phyloP scores from a whole-genome alignment of 441 rosid genomes.

The Erodium moschatum region DNA sequence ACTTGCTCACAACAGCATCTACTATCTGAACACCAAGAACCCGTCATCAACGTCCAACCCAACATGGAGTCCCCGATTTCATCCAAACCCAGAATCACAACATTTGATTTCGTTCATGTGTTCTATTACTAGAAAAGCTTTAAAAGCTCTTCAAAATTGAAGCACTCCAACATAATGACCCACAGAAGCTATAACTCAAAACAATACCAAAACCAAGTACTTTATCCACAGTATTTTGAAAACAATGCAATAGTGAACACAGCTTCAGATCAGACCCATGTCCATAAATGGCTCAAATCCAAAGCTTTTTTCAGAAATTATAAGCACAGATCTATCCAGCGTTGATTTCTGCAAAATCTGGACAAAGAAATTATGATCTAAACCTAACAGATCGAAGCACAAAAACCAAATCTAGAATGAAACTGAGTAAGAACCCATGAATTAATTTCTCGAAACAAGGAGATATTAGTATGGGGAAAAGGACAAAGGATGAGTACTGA shows the following conservation, averaged over 20 bases:
- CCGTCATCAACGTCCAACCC: not conserved
- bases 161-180: not conserved
- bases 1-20: too few species aligned
- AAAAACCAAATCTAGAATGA: not conserved
- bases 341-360: not conserved
- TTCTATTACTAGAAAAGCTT: not conserved
- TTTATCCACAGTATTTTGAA: not conserved
- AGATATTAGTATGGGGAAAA: too few species aligned
- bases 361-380: not conserved
- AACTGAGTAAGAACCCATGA: not conserved
- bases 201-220: not conserved
- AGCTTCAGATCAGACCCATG: slow-evolving; percentile 1
- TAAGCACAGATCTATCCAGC: not conserved
- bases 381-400: not conserved
- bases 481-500: too few species aligned
- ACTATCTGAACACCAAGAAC: not conserved
- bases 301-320: not conserved
- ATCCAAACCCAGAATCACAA: not conserved
- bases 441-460: not conserved
- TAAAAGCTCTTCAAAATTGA: too few species aligned
- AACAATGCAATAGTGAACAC: not conserved
- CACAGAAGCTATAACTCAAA: not conserved
- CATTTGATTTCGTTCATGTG: too few species aligned
- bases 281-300: not conserved
- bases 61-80: not conserved